These are phyloP conservation scores for Debaryomyces robertsiae DNA, from an alignment of 1,139 yeast genomes.

Conservation along the genomic window DNA sequence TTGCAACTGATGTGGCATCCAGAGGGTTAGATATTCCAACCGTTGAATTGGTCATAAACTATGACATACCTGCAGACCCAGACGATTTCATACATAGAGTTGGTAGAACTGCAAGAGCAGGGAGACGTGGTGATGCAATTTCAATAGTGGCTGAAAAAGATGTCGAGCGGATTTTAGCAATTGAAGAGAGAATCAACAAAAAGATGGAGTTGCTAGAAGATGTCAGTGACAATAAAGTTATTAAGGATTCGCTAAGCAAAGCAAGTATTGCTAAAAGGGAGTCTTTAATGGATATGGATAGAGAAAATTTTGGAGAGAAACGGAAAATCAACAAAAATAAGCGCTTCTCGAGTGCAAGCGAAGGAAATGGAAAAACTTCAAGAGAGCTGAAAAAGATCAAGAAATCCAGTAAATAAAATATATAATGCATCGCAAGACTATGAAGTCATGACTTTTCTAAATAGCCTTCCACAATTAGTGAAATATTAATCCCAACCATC, in stretches of 20 bases:
- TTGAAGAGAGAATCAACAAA: constrained; percentile 79
- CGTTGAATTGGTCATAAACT: constrained; percentile 86
- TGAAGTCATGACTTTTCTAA: constrained; percentile 19
- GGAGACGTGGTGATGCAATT: constrained; percentile 58
- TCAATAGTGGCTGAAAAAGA: constrained; percentile 86
- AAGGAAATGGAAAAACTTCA: neutral
- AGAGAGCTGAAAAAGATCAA: constrained; percentile 9
- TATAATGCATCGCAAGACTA: constrained; percentile 3
- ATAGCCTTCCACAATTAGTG: constrained; percentile 43
- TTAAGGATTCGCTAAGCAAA: constrained; percentile 65
- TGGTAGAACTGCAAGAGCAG: constrained; percentile 99
- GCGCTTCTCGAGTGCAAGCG: constrained; percentile 19
- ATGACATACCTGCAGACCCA: constrained; percentile 93
- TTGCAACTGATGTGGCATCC: constrained; percentile 96
- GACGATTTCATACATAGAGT: constrained; percentile 96
- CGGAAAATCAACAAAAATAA: constrained; percentile 57
- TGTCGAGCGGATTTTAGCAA: constrained; percentile 75
- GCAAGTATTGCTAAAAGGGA: constrained; percentile 87
- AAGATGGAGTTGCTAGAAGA: constrained; percentile 74
- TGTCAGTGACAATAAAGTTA: constrained; percentile 74
- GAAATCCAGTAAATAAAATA: constrained; percentile 6
- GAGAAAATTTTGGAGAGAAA: constrained; percentile 81
- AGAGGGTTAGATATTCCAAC: constrained; percentile 97
- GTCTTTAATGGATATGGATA: constrained; percentile 91
- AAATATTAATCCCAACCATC: constrained; percentile 46